Conservation (phyloP, 2,329 filamentous ascomycete species). For the Aspergillus amoenus region DNA sequence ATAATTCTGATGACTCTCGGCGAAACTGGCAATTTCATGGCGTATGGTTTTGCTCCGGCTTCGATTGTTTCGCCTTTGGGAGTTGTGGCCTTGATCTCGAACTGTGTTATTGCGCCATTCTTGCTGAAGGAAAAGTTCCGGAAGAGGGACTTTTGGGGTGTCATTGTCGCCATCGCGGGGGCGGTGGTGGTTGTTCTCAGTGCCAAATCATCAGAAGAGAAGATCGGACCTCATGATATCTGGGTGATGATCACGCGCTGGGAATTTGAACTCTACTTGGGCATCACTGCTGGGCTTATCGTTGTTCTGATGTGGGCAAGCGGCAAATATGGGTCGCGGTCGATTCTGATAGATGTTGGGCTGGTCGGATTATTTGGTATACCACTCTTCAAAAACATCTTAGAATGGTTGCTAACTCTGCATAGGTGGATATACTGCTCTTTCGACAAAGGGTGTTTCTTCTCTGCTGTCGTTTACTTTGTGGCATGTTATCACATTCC, state of each 20-base stretch:
- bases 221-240: constrained; percentile 85
- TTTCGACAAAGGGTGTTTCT: constrained; percentile 94
- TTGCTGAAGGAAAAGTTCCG: constrained; percentile 92
- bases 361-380: constrained; percentile 89
- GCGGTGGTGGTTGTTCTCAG: constrained; percentile 92
- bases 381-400: neutral
- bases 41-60: constrained; percentile 95
- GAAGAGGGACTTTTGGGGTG: constrained; percentile 79
- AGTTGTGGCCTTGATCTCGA: constrained; percentile 94
- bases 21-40: constrained; percentile 93
- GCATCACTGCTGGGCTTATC: constrained; percentile 72
- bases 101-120: constrained; percentile 92
- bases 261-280: constrained; percentile 90
- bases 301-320: constrained; percentile 77
- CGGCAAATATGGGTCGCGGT: constrained; percentile 76
- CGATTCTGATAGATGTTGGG: constrained; percentile 87
- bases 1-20: constrained; percentile 90
- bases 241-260: constrained; percentile 83
- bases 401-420: constrained; percentile 16
- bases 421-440: constrained; percentile 86
- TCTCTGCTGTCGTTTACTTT: constrained; percentile 91
- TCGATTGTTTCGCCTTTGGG: constrained; percentile 96
- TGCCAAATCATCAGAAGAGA: constrained; percentile 83
- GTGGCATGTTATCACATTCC: constrained; percentile 84
- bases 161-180: constrained; percentile 80